phyloP scores from a whole-genome alignment of 2,329 filamentous ascomycete species.

The Colletotrichum tofieldiae region DNA sequence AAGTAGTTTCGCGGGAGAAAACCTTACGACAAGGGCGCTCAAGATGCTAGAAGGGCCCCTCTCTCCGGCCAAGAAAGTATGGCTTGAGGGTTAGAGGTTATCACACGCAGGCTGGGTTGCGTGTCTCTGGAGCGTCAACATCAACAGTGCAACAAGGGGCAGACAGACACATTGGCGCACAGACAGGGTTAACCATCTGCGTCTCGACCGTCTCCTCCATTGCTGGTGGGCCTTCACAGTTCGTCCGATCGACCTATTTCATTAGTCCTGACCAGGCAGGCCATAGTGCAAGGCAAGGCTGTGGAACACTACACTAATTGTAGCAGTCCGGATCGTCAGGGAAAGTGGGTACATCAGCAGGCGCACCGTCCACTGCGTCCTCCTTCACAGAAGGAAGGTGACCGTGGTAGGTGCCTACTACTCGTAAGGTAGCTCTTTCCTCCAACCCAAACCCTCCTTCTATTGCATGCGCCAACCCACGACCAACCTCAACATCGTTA shows the following conservation, averaged over 20 bases:
- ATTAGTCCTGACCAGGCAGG: slow-evolving; percentile 2
- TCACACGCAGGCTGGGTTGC: not conserved
- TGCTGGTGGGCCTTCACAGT: slow-evolving; percentile 1
- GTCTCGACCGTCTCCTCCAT: not conserved
- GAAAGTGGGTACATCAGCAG: slow-evolving; percentile 2
- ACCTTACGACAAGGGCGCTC: not conserved
- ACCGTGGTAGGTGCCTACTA: not conserved
- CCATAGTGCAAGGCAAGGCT: not conserved
- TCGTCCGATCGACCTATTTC: slow-evolving; percentile 12
- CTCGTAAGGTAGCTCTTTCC: too few species aligned
- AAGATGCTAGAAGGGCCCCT: not conserved
- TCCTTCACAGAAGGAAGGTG: not conserved
- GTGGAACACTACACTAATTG: not conserved
- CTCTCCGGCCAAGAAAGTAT: too few species aligned
- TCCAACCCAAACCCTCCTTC: not conserved
- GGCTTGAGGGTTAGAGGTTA: not conserved
- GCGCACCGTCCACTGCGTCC: not conserved
- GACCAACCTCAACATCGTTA: not conserved
- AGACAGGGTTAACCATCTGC: not conserved
- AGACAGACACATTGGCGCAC: not conserved
- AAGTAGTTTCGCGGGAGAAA: not conserved
- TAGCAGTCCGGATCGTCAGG: slow-evolving; percentile 5
- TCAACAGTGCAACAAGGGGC: not conserved
- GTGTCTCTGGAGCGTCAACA: not conserved
- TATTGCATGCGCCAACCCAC: not conserved